These are phyloP conservation scores for Daldinia loculata DNA, from an alignment of 495 filamentous ascomycete genomes.

Conservation along the genomic window DNA sequence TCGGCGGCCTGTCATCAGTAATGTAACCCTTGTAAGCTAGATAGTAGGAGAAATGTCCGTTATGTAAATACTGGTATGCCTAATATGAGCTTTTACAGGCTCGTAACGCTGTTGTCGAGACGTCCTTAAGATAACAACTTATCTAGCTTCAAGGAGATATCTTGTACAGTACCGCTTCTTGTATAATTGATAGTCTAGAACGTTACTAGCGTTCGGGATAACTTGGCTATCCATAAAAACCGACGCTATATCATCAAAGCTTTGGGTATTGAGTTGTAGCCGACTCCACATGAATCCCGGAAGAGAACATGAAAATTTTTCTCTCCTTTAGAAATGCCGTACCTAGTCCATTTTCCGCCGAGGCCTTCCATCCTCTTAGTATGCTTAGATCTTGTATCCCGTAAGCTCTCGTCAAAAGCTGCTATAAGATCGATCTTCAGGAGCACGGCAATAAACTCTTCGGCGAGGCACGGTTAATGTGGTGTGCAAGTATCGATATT, in stretches of 20 bases:
- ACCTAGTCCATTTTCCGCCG: slow-evolving; percentile 7
- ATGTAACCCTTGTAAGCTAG: not conserved
- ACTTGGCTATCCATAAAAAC: slow-evolving; percentile 3
- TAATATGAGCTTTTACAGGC: not conserved
- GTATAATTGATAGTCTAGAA: not conserved
- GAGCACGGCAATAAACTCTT: not conserved
- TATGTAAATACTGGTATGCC: not conserved
- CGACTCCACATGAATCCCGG: slow-evolving; percentile 26
- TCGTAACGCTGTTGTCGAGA: too few relatives aligned
- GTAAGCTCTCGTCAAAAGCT: not conserved
- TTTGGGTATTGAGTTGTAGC: slow-evolving; percentile 12
- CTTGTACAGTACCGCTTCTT: too few relatives aligned
- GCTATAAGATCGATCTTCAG: not conserved
- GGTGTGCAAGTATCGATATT: not conserved
- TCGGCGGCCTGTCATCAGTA: not conserved
- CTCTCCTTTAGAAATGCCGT: not conserved
- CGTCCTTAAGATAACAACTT: not conserved
- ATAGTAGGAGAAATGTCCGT: too few relatives aligned
- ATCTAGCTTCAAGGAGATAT: not conserved
- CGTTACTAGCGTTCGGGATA: not conserved
- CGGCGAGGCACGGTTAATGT: not conserved
- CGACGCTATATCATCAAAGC: not conserved
- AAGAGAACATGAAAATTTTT: slow-evolving; percentile 18
- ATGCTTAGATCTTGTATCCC: slow-evolving; percentile 7
- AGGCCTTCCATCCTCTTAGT: slow-evolving; percentile 14